These are phyloP conservation scores for Penicillium parvum DNA, from an alignment of 495 filamentous ascomycete species.

Conservation along the genomic window DNA sequence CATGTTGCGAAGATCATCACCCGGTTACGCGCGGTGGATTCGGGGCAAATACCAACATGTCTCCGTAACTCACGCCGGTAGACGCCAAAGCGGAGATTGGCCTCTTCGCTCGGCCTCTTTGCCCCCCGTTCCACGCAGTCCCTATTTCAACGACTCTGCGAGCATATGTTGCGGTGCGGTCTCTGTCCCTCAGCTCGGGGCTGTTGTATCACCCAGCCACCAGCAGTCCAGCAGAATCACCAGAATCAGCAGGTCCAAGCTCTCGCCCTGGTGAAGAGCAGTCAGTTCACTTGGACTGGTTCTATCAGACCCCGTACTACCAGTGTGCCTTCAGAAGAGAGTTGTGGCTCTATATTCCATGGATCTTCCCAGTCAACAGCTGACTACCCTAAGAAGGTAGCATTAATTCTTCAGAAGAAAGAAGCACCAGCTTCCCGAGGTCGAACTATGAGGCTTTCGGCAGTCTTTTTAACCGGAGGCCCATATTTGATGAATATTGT, in stretches of 20 bases:
- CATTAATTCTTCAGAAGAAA: too few relatives aligned
- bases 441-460: not conserved
- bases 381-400: too few relatives aligned
- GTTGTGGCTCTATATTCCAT: too few relatives aligned
- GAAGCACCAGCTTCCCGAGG: too few relatives aligned
- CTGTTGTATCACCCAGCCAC: not conserved
- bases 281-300: too few relatives aligned
- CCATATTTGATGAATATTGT: too few relatives aligned
- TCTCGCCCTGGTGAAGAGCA: slow-evolving; percentile 1
- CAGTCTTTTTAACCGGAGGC: not conserved
- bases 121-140: too few relatives aligned
- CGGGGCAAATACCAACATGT: not conserved
- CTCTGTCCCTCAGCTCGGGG: not conserved
- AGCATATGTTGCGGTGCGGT: too few relatives aligned
- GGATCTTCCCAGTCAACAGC: too few relatives aligned
- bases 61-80: not conserved
- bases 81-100: slow-evolving; percentile 6
- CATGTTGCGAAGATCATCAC: slow-evolving; percentile 6
- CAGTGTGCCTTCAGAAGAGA: not conserved
- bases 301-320: not conserved
- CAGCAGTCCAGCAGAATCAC: not conserved
- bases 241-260: slow-evolving; percentile 1
- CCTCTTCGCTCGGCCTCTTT: not conserved
- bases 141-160: not conserved
- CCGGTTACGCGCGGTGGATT: not conserved